Percentiles rank a stretch among this genome's conserved stretches.
Conservation (phyloP, 2,329 filamentous ascomycete species). For the Coniochaeta prunicola region DNA sequence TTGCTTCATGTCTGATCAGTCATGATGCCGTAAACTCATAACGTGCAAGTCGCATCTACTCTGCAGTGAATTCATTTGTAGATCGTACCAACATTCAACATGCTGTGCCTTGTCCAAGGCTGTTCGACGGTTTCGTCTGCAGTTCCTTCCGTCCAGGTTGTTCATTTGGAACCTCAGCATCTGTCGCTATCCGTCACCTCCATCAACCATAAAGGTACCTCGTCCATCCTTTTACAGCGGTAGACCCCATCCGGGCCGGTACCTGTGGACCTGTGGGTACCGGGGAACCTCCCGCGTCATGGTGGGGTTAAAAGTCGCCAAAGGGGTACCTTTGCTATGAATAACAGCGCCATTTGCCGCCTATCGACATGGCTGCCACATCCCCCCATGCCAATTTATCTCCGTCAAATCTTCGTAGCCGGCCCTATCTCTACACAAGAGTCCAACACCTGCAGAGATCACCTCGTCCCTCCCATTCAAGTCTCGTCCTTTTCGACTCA, state of each 20-base stretch:
- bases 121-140: neutral
- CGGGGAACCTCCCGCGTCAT: conserved; percentile 1
- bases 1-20: neutral
- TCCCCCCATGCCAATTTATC: neutral
- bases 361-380: neutral
- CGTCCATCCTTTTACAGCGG: neutral
- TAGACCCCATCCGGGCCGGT: neutral
- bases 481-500: neutral
- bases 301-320: neutral
- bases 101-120: neutral
- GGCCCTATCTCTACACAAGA: neutral
- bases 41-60: too few species aligned
- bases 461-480: neutral
- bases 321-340: neutral
- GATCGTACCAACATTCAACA: too few species aligned
- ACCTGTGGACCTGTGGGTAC: neutral
- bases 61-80: too few species aligned
- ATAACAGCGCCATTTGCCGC: neutral
- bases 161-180: neutral
- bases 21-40: neutral
- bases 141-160: neutral
- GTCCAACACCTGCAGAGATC: neutral
- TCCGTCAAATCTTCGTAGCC: neutral
- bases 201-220: too few species aligned
- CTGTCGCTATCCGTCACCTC: neutral